Evolutionary conservation across 345 rosid species (phyloP), one percentile per base, ranked within the genome.

Genomic region (Draba incana): DNA sequence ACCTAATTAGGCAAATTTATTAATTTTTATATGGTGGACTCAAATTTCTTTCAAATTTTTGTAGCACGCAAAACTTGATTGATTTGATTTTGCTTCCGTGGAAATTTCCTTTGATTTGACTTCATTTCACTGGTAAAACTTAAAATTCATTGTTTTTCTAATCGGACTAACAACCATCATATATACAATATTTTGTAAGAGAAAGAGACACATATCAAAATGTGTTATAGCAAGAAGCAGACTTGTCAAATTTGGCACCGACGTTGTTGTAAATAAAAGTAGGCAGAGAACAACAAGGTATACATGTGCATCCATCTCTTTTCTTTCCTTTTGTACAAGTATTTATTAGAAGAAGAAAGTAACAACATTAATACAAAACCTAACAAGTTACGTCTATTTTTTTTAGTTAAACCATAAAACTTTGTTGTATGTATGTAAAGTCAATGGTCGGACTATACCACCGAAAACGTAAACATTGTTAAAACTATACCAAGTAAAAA

Each of bases 21-120:
- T 74, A 4, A 4, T 58, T 55, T 72, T 51, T 37, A 9, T 3
- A 28, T 28, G 31, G 31, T 63, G 61, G 61, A 23, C 61, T 25
- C 1, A 3, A 24, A 15, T 4, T n/a, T 55, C 46, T 23, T 55
- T 5, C n/a, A 4, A 15, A 31, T 31, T 12, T 56, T 20, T 56
- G n/a, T 28, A 49, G 62, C 77, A 73, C 77, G 77, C 77, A 66
- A 74, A 53, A 33, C 49, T 50, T 64, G 60, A 72, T 63, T 57
- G 44, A 3, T 50, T 20, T 66, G 45, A 20, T 64, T 31, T 3
- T 3, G 42, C 54, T 31, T 41, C 28, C 66, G 38, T 64, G 59
- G 60, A 64, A 64, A 57, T 27, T 56, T 72, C 76, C 6, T 41
- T 46, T 20, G 25, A 63, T 48, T 64, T 28, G 16, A 10, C 14